A percentile compares a stretch with the other conserved stretches of the same genome.
Evolutionary conservation across 2,329 filamentous ascomycete species (phyloP).

Genomic region (Cladosporium oxysporum): DNA sequence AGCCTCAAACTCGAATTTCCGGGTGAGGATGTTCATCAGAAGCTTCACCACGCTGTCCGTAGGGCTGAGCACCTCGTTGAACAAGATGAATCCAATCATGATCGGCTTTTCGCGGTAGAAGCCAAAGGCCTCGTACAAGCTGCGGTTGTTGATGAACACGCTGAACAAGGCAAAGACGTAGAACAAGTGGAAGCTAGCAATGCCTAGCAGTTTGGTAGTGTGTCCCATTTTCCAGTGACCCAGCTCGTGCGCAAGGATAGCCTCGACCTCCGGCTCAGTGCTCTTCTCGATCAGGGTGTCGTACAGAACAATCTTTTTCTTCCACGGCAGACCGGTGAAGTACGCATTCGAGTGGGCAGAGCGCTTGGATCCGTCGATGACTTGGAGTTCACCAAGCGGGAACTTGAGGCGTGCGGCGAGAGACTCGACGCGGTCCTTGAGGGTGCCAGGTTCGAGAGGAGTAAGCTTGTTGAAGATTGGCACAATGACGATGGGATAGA

Average conservation of each 20-base stretch:
- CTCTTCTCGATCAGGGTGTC: conserved; percentile 97
- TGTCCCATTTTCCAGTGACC: conserved; percentile 97
- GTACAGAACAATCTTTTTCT: conserved; percentile 99
- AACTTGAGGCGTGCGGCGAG: conserved; percentile 84
- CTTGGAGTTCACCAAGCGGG: conserved; percentile 87
- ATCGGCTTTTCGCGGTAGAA: conserved; percentile 83
- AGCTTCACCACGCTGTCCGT: conserved; percentile 96
- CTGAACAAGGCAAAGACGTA: conserved; percentile 97
- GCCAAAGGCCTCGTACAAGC: conserved; percentile 87
- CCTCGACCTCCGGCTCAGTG: conserved; percentile 86
- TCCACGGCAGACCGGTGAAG: conserved; percentile 97
- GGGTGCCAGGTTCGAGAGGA: conserved; percentile 78
- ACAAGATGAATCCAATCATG: conserved; percentile 95
- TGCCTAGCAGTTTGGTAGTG: conserved; percentile 86
- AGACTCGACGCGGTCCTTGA: conserved; percentile 85
- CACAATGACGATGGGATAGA: conserved; percentile 92
- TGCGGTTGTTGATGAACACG: conserved; percentile 93
- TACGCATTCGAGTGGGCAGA: conserved; percentile 89
- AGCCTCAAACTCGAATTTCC: conserved; percentile 94
- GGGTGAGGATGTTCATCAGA: conserved; percentile 91
- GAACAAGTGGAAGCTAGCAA: conserved; percentile 82
- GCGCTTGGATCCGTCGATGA: conserved; percentile 90
- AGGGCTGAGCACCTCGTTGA: conserved; percentile 92
- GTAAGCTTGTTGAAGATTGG: conserved; percentile 98
- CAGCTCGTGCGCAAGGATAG: conserved; percentile 91